A percentile compares a stretch with the other conserved stretches of the same genome.
These are phyloP conservation scores for Setomelanomma holmii DNA, from an alignment of 2,329 filamentous ascomycete species.

Conservation along the genomic window DNA sequence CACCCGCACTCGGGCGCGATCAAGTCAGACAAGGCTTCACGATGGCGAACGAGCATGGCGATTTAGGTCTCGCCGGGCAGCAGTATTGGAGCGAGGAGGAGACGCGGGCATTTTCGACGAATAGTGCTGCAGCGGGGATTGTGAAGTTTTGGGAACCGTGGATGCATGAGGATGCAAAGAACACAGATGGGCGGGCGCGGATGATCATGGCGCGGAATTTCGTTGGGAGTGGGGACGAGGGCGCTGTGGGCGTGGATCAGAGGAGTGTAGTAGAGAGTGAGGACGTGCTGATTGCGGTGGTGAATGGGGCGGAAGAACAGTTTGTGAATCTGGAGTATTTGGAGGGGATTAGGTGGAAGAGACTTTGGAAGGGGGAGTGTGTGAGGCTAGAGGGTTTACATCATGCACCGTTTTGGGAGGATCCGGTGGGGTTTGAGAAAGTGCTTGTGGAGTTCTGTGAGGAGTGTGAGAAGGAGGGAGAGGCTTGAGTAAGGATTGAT, in stretches of 20 bases:
- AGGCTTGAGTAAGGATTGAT: too few relatives aligned
- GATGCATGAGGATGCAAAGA: slow-evolving; percentile 34
- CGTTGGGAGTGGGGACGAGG: slow-evolving; percentile 12
- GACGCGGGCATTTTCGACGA: slow-evolving; percentile 19
- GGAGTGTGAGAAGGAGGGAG: slow-evolving; percentile 11
- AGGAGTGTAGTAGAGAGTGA: slow-evolving; percentile 22
- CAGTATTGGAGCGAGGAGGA: slow-evolving; percentile 25
- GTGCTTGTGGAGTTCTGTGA: slow-evolving; percentile 25
- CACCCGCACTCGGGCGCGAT: slow-evolving; percentile 30
- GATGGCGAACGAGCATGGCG: slow-evolving; percentile 8
- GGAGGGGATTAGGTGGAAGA: slow-evolving; percentile 32
- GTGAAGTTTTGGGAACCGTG: slow-evolving; percentile 28
- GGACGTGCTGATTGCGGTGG: slow-evolving; percentile 32
- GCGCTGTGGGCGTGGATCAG: slow-evolving; percentile 25
- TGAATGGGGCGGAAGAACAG: slow-evolving; percentile 40
- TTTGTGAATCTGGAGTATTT: slow-evolving; percentile 43
- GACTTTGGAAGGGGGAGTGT: slow-evolving; percentile 36
- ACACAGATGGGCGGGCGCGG: slow-evolving; percentile 34
- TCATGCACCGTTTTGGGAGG: slow-evolving; percentile 45
- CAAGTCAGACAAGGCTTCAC: slow-evolving; percentile 21
- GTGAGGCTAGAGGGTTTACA: slow-evolving; percentile 30
- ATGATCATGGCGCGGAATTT: slow-evolving; percentile 33
- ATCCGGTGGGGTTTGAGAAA: slow-evolving; percentile 20
- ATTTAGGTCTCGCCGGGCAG: slow-evolving; percentile 19
- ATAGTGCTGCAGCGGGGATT: slow-evolving; percentile 14